Base-by-base conservation (phyloP, 129 eudicot species). In the Chrysanthemum lavandulifolium region DNA sequence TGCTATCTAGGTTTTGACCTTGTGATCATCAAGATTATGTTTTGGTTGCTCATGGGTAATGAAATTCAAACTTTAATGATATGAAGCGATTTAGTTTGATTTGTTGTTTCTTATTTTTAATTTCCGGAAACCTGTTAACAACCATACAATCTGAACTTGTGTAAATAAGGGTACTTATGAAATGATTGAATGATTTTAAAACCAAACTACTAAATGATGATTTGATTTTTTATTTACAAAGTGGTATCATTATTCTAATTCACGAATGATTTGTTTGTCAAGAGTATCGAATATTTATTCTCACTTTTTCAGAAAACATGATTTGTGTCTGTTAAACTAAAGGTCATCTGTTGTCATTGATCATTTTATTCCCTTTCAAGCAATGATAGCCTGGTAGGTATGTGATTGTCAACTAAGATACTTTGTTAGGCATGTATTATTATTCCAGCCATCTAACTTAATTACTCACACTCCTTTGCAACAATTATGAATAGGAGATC, bases 1-100 rank as follows among this genome's bases (percentile, higher is more conserved):
- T 21, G 52, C 40, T 61, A 14, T 61, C 58, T 63, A 64, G 75
- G 71, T 56, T 49, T 49, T 65, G 62, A 13, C 51, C 50, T 67
- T 52, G 13, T 56, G 45, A 6, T 52, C 12, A n/a, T 40, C 11
- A 12, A 45, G 69, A 55, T 72, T 79, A 15, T 79, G 29, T 73
- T 67, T 73, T 43, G 25, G 15, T 49, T 58, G 73, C 23, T 8
- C 52, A 10, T 31, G 10, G 14, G 29, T 68, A 49, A 67, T 43
- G 58, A 67, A 40, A 49, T 47, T 72, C 61, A 29, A 61, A 64
- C 76, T 52, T 61, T 33, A 53, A 23, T 61, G 31, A 48, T 14
- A 69, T 68, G 16, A 31, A 43, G 29, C 6, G 18, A 36, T 25
- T 59, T 68, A 52, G 71, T 69, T 69, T 33, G 15, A 27, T 49